Evolutionary conservation across 305 asterid genomes (phyloP), one percentile per base, ranked within the genome.

Genomic region (Ilex paraguariensis): DNA sequence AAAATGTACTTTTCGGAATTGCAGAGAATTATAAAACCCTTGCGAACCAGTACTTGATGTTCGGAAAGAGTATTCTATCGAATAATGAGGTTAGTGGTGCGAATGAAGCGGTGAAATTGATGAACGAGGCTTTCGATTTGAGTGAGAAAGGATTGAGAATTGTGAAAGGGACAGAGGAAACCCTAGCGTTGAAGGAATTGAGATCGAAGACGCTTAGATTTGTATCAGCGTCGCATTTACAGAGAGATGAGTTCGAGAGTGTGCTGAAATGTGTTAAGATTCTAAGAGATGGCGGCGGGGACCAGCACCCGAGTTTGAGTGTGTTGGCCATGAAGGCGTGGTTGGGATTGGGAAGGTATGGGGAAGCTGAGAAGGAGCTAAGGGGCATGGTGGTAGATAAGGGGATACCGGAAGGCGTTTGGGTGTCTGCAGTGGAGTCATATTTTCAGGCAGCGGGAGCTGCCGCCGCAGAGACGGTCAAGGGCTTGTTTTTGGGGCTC

Each of bases 281-380:
- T 58, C 73, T 87, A 80, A 90, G 94, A 70, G 95, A 90, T 53
- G 82, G 90, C 39, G 90, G 82, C 48, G 86, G 85, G 59, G 97
- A 85, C 61, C 70, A 75, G 67, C 98, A 92, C 65, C 97, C 97
- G 16, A 92, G 96, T 71, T 73, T 92, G 85, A 86, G 88, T 50
- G 97, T 92, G 57, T 73, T 92, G 84, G 95, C 95, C 6, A 89
- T 92, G 98, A 92, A 92, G 79, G 98, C 97, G 33, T 92, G 97
- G 97, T 71, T 92, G 68, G 98, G 98, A 57, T 63, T 92, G 76
- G 87, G 84, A 56, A 87, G 87, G 80, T 81, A 74, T 42, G 83
- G 66, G 17, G 97, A 92, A 63, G 97, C 98, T 0, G 98, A 92
- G 88, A 84, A 85, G 82, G 98, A 92, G 82, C 77, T 92, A 77